Percentiles rank a stretch among this genome's conserved stretches.
These are phyloP conservation scores for Leccinum uliginosum DNA, from an alignment of 768 basidiomycete genomes.

Conservation along the genomic window DNA sequence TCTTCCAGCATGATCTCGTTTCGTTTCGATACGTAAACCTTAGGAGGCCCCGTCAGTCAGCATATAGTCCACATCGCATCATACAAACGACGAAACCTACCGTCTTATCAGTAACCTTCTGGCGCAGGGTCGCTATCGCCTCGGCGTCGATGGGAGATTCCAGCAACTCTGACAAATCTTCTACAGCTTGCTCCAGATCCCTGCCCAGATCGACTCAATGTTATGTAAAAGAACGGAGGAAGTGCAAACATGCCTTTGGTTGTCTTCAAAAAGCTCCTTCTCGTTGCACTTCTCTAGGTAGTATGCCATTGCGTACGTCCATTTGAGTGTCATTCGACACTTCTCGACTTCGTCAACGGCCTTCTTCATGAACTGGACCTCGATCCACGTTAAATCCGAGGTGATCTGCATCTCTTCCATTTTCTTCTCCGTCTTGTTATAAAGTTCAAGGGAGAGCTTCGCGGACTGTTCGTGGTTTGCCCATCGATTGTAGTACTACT, in stretches of 20 bases:
- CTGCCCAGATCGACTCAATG: conserved; percentile 35
- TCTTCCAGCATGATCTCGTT: conserved; percentile 95
- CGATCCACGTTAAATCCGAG: conserved; percentile 93
- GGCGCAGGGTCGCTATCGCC: conserved; percentile 72
- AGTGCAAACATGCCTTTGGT: conserved; percentile 64
- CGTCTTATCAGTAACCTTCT: conserved; percentile 95
- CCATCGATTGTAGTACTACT: conserved; percentile 97
- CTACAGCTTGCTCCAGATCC: conserved; percentile 92
- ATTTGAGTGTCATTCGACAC: conserved; percentile 94
- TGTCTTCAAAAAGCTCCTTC: conserved; percentile 96
- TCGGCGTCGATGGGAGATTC: conserved; percentile 90
- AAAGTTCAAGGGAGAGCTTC: conserved; percentile 88
- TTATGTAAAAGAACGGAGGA: neutral
- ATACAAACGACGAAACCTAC: conserved; percentile 38
- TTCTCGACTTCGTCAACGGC: conserved; percentile 90
- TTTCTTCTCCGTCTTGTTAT: conserved; percentile 97
- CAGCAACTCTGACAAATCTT: conserved; percentile 88
- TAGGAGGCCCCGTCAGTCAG: neutral
- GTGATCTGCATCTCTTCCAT: conserved; percentile 99
- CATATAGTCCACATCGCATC: neutral
- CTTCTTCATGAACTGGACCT: conserved; percentile 98
- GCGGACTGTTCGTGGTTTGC: conserved; percentile 99
- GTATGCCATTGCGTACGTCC: conserved; percentile 99
- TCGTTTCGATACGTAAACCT: conserved; percentile 95
- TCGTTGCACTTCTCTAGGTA: conserved; percentile 87